Evolutionary conservation across 306 rosid genomes (phyloP), one percentile per base, ranked within the genome.

Genomic region (Acacia acuminata): DNA sequence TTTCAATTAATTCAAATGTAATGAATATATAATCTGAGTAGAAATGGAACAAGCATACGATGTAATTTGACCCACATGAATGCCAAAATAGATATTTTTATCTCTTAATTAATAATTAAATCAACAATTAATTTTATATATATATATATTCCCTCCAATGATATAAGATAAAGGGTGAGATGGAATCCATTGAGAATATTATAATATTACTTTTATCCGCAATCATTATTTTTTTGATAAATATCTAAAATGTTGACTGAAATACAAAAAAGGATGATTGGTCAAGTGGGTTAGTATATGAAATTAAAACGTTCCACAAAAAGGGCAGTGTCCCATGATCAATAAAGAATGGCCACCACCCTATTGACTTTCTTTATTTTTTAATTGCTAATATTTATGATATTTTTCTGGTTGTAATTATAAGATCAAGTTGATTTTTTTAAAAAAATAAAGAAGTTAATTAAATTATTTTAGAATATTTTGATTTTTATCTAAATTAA

Each of bases 181-280:
- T 50, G 64, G 77, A 73, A 73, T 73, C 20, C 30, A 55, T 3
- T 20, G 53, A 22, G 34, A 75, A 58, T 75, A 55, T 75, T 56
- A 75, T 22, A 38, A 56, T 56, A 56, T 75, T 53, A 15, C 8
- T 40, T 70, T 22, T 36, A 10, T 7, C 5, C 22, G 19, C 68
- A 53, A 55, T 75, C 36, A 75, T 75, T 75, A n/a, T 55, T 12
- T 17, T 53, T 36, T 5, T 55, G 19, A 53, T 2, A 48, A 73
- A 53, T 53, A 51, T 32, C 7, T 32, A 74, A 16, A 50, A n/a
- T 32, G 30, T 74, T 51, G 65, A 74, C 77, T 20, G 8, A 50
- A 71, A n/a, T 60, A 60, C 36, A 3, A n/a, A 71, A 69, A n/a
- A 42, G 0, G 10, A 22, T 24, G 30, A 71, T 44, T 24, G n/a